phyloP scores from a whole-genome alignment of 345 rosid genomes.

The Arabidopsis arenosa region DNA sequence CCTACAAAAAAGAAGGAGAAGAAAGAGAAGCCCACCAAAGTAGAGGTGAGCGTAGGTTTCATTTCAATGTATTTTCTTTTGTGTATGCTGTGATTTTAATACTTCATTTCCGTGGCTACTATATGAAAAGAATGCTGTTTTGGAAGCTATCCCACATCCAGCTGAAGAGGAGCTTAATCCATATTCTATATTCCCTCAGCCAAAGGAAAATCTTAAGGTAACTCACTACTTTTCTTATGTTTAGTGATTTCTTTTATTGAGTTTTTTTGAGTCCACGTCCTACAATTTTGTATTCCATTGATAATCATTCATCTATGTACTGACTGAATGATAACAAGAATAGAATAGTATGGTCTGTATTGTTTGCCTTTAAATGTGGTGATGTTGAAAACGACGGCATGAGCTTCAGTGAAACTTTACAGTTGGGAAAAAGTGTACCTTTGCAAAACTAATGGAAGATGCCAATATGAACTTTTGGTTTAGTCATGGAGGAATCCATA shows the following conservation, averaged over 20 bases:
- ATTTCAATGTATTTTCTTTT: constrained; percentile 10
- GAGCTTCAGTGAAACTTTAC: too few species aligned
- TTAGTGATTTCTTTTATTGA: neutral
- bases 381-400: too few species aligned
- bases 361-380: neutral
- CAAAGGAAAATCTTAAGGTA: constrained; percentile 76
- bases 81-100: constrained; percentile 18
- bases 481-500: too few species aligned
- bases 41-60: constrained; percentile 53
- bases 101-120: constrained; percentile 20
- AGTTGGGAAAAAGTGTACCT: too few species aligned
- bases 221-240: neutral
- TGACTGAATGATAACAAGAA: constrained; percentile 5
- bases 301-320: constrained; percentile 3
- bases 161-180: constrained; percentile 92
- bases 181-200: constrained; percentile 75
- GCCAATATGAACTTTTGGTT: too few species aligned
- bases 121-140: constrained; percentile 62
- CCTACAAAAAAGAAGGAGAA: too few species aligned
- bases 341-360: neutral
- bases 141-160: constrained; percentile 59
- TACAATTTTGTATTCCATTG: constrained; percentile 9
- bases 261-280: neutral
- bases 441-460: too few species aligned
- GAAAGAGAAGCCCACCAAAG: constrained; percentile 44